These are phyloP conservation scores for Lactuca saligna DNA, from an alignment of 129 eudicot genomes.

Conservation along the genomic window DNA sequence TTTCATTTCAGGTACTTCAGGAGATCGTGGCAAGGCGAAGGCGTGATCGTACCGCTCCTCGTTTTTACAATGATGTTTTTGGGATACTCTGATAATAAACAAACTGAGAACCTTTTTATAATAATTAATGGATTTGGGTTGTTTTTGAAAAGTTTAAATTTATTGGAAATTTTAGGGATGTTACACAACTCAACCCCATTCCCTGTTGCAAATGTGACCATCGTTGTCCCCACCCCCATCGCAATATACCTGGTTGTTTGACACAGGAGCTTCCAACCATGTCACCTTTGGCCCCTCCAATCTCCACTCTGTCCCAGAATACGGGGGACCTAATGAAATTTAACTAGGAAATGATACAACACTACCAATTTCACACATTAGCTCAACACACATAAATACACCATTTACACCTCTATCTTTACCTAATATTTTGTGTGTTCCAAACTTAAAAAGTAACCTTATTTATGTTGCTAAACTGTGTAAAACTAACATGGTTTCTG, in stretches of 20 bases:
- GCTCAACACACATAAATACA: background rate
- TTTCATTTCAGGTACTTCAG: too few relatives aligned
- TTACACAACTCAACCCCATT: background rate
- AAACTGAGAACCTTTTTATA: too few relatives aligned
- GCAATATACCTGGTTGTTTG: background rate
- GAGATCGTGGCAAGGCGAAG: too few relatives aligned
- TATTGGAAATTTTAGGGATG: too few relatives aligned
- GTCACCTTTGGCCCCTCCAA: background rate
- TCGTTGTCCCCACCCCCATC: background rate
- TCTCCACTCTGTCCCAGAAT: background rate
- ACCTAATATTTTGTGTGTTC: background rate
- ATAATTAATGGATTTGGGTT: too few relatives aligned
- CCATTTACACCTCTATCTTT: background rate
- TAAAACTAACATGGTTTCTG: too few relatives aligned
- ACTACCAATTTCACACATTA: background rate
- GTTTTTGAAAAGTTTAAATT: too few relatives aligned
- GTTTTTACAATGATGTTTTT: too few relatives aligned
- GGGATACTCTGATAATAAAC: too few relatives aligned
- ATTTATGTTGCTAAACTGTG: background rate
- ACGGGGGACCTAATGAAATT: too few relatives aligned
- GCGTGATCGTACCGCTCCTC: too few relatives aligned
- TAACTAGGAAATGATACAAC: too few relatives aligned
- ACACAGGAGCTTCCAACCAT: conserved; percentile 5
- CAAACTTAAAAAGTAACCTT: background rate
- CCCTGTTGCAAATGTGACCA: background rate